Evolutionary conservation across 2,329 filamentous ascomycete genomes (phyloP).

Genomic region (Paecilomyces niveus): DNA sequence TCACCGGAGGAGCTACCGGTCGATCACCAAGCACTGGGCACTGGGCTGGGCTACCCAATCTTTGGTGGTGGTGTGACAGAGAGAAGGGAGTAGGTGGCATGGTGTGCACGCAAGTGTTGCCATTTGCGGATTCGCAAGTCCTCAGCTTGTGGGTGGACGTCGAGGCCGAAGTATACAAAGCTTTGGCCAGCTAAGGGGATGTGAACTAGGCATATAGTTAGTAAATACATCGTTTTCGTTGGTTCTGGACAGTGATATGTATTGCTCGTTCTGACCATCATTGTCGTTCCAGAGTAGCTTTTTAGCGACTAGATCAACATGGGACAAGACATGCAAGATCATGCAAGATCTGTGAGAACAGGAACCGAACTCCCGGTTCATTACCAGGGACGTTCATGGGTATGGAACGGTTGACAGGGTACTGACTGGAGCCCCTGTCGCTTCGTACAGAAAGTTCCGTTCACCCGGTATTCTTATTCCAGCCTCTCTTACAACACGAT

Average conservation of each 20-base stretch:
- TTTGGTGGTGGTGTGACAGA: slow-evolving; percentile 58
- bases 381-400: not conserved
- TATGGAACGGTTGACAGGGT: not conserved
- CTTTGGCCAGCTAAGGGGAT: slow-evolving; percentile 2
- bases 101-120: slow-evolving; percentile 45
- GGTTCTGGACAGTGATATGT: not conserved
- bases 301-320: not conserved
- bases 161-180: slow-evolving; percentile 34
- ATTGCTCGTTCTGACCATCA: not conserved
- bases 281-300: not conserved
- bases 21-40: slow-evolving; percentile 44
- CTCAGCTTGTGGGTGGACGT: slow-evolving; percentile 34
- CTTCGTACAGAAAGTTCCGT: not conserved
- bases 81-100: slow-evolving; percentile 53
- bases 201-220: not conserved
- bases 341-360: not conserved
- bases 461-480: not conserved
- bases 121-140: slow-evolving; percentile 41
- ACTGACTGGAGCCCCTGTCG: not conserved
- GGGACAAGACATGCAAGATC: not conserved
- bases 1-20: slow-evolving; percentile 47
- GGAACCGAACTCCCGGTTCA: not conserved
- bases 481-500: not conserved
- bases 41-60: slow-evolving; percentile 56
- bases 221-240: not conserved